Evolutionary conservation across 1,284 basidiomycete species (phyloP), one percentile per base, ranked within the genome.

Genomic region (Chiua sp.): DNA sequence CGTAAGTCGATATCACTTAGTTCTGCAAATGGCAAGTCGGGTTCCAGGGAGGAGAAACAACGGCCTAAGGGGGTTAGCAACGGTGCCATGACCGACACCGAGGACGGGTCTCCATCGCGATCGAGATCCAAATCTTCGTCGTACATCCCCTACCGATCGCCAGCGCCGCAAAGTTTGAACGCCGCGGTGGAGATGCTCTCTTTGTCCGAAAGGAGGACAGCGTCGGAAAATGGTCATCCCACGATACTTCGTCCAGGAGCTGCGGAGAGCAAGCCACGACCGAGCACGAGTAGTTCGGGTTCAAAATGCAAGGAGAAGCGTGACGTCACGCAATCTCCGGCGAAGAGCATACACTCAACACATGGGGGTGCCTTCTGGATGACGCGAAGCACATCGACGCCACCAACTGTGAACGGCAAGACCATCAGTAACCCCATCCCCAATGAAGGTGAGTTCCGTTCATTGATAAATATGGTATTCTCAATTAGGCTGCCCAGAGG

Each of bases 341-440:
- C 76, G 22, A 75, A 80, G 60, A 65, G 56, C 26, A 37, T 56
- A 13, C 42, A 78, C 76, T 37, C 69, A 77, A 48, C 80, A 75
- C 79, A 81, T 39, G 72, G 69, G 10, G 63, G 69, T 12, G 63
- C 69, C 56, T 73, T 72, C 46, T 75, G 77, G 68, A 69, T 69
- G 63, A 67, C 68, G 12, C 74, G 78, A 35, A 75, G 70, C 51
- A 63, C 69, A 7, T 77, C 79, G n/a, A 73, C 73, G 13, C 75
- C 68, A 46, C 80, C 81, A 4, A 80, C 77, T 15, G 72, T 87
- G 52, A 79, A 80, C 47, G 87, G 87, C 23, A 90, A 84, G 71
- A 78, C 77, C 49, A 92, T 92, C 56, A 86, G 90, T 64, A 77
- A 69, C 26, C 90, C 90, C 10, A 83, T 90, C 33, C 78, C 84